Conservation (phyloP, 140 eudicot species). For the Flaveria floridana region DNA sequence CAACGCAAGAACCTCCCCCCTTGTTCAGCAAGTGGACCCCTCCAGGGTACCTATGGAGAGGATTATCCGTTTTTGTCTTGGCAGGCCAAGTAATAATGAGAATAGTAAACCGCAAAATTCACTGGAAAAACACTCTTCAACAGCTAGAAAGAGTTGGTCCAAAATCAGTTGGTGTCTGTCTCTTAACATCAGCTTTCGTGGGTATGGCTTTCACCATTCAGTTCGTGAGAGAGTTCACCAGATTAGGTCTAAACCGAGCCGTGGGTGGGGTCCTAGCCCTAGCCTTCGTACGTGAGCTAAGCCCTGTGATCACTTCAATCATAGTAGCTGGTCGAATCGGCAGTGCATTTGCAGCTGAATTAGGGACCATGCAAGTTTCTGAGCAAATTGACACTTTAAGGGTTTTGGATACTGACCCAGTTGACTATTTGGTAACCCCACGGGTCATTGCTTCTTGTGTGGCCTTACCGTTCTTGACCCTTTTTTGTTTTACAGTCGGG, state of each 20-base stretch:
- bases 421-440: conserved; percentile 85
- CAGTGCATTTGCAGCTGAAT: conserved; percentile 89
- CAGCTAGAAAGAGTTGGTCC: conserved; percentile 95
- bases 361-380: conserved; percentile 96
- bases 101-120: conserved; percentile 70
- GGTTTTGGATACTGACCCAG: conserved; percentile 81
- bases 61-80: conserved; percentile 63
- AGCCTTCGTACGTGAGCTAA: conserved; percentile 77
- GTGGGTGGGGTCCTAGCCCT: conserved; percentile 95
- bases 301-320: conserved; percentile 91
- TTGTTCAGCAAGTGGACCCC: conserved; percentile 83
- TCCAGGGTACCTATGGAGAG: conserved; percentile 78
- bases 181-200: conserved; percentile 81
- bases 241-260: conserved; percentile 83
- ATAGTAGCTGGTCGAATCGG: conserved; percentile 96
- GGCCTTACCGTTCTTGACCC: conserved; percentile 39
- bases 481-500: conserved; percentile 71
- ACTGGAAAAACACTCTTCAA: conserved; percentile 94
- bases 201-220: conserved; percentile 98
- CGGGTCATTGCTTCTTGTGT: conserved; percentile 88
- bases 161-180: conserved; percentile 94
- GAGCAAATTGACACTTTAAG: conserved; percentile 87
- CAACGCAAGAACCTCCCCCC: conserved; percentile 35
- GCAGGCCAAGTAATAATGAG: conserved; percentile 80
- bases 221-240: conserved; percentile 83